Percentiles rank a stretch among this genome's conserved stretches.
Conservation (phyloP, 306 rosid genomes). For the Prinsepia uniflora region DNA sequence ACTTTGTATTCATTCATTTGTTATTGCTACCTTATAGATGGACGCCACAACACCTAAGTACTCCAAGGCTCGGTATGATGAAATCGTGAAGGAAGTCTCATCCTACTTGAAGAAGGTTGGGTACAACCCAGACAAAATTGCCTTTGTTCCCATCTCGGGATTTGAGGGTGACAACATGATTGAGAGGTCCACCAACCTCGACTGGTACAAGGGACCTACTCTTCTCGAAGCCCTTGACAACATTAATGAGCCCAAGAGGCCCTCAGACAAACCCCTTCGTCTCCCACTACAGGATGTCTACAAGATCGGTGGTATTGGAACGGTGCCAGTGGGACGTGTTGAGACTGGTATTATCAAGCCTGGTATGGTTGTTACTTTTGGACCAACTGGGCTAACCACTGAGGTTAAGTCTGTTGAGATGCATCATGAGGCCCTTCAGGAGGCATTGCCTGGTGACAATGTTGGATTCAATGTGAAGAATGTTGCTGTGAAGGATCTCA, state of each 20-base stretch:
- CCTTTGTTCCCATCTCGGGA: conserved; percentile 34
- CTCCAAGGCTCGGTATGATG: conserved; percentile 35
- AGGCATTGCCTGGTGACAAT: conserved; percentile 24
- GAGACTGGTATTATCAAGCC: conserved; percentile 31
- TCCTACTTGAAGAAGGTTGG: conserved; percentile 39
- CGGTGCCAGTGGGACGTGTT: conserved; percentile 34
- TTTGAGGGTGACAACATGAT: conserved; percentile 29
- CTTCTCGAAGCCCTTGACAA: conserved; percentile 33
- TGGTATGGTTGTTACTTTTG: conserved; percentile 33
- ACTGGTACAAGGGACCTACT: conserved; percentile 43
- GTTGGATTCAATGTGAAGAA: conserved; percentile 31
- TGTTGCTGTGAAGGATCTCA: conserved; percentile 33
- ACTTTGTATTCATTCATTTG: neutral
- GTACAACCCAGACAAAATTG: conserved; percentile 31
- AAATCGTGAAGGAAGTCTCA: conserved; percentile 37
- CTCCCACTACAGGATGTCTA: conserved; percentile 39
- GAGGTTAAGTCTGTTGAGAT: conserved; percentile 38
- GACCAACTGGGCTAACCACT: conserved; percentile 31
- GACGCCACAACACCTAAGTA: conserved; percentile 34
- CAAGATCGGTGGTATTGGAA: conserved; percentile 43
- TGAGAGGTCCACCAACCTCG: conserved; percentile 36
- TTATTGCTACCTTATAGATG: conserved; percentile 13
- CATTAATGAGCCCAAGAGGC: conserved; percentile 36
- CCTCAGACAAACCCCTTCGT: conserved; percentile 37
- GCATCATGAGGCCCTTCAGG: conserved; percentile 32